A percentile compares a stretch with the other conserved stretches of the same genome.
Conservation (phyloP, 371 early-diverging fungal species). For the Dentiscutata heterogama region DNA sequence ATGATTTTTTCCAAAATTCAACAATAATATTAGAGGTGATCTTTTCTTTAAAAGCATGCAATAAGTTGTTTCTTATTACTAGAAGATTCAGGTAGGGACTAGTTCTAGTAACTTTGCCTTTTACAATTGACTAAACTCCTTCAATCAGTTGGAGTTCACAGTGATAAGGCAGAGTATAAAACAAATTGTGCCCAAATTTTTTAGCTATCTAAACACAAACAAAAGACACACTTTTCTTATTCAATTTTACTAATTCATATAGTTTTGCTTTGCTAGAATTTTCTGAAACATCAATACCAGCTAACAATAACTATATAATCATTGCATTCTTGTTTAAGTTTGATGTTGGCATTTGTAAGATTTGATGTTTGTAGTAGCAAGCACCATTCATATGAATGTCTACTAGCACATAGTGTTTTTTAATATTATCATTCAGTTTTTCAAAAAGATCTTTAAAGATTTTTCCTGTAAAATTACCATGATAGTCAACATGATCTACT, state of each 20-base stretch:
- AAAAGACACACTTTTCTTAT: conserved; percentile 1
- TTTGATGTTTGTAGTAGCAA: conserved; percentile 5
- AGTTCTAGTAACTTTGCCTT: conserved; percentile 32
- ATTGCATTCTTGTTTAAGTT: not conserved
- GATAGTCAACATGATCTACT: not conserved
- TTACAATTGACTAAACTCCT: conserved; percentile 46
- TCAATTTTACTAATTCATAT: conserved; percentile 21
- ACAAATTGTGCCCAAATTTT: conserved; percentile 33
- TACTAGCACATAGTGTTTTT: not conserved
- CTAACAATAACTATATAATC: not conserved
- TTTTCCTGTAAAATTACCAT: too few species aligned
- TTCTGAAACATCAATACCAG: conserved; percentile 17
- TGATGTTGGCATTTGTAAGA: conserved; percentile 3
- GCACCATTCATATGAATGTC: conserved; percentile 17
- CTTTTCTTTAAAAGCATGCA: conserved; percentile 33
- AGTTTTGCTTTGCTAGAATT: conserved; percentile 1
- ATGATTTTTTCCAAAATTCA: conserved; percentile 25
- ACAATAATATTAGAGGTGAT: conserved; percentile 25
- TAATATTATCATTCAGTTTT: conserved; percentile 3
- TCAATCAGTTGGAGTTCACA: conserved; percentile 49
- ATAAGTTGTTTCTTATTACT: conserved; percentile 27
- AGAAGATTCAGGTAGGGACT: conserved; percentile 20
- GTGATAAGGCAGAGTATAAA: conserved; percentile 46
- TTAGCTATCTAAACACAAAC: conserved; percentile 16
- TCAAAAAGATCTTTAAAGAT: conserved; percentile 33